Evolutionary conservation across 2,329 filamentous ascomycete genomes (phyloP), one percentile per base, ranked within the genome.

Genomic region (Curvularia eragrostidis): DNA sequence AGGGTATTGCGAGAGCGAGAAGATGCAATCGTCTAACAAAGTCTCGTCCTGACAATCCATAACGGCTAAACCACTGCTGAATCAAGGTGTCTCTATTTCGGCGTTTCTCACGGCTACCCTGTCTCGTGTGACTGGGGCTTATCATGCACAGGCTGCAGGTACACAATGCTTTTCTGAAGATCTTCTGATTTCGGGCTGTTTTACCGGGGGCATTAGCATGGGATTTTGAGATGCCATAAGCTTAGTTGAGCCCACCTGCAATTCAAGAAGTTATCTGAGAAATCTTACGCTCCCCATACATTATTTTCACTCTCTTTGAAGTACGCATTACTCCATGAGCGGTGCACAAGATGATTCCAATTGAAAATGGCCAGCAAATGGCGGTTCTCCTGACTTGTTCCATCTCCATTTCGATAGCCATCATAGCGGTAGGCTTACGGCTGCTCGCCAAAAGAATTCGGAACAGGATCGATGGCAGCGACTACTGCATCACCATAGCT

Each of bases 401-500:
- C 2, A 28, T 57, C 4, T 65, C 61, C 9, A 65, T 64, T 5
- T 46, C 55, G 13, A 62, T 67, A 15, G 59, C 50, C 15, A 23
- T 54, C 7, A 10, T 62, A 21, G 44, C 44, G 3, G 65, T 67
- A 1, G 54, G 36, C 6, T 36, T 67, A 39, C 55, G 65, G 0
- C 41, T 63, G 1, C 19, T 58, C 10, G 57, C 62, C 2, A 63
- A 65, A 18, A 51, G 24, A 1, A 60, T 63, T 3, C 49, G 56
- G 1, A 41, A 46, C 1, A 32, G 58, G 7, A 43, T 61, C 3
- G 62, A 66, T 46, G 56, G 58, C 43, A 65, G 64, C 7, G 60
- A 66, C 18, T 65, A 61, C 13, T 65, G 59, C 43, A 66, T 65
- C 9, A 2, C 58, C 6, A 44, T 51, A 13, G 63, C 56, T 15